phyloP scores from a whole-genome alignment of 331 rosid species.

The Telfairia occidentalis region DNA sequence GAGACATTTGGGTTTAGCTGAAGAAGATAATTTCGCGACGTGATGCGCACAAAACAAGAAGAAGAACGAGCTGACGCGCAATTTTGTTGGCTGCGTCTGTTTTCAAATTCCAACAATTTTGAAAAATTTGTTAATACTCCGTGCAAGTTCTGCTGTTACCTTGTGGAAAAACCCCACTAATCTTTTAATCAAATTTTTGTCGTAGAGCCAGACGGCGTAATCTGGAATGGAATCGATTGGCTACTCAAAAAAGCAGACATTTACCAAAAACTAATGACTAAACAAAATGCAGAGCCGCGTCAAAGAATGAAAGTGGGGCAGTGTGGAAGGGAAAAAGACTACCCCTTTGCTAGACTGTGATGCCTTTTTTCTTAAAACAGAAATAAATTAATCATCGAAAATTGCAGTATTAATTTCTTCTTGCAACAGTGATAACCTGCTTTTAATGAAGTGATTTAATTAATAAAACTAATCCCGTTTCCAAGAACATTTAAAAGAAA shows the following conservation, averaged over 20 bases:
- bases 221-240: not conserved
- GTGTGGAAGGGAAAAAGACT: not conserved
- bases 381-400: not conserved
- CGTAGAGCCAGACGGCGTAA: constrained; percentile 3
- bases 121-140: not conserved
- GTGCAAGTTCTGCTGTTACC: not conserved
- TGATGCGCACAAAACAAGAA: constrained; percentile 5
- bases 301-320: not conserved
- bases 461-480: not conserved
- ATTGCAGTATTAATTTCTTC: not conserved
- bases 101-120: not conserved
- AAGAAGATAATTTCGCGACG: not conserved
- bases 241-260: not conserved
- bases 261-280: not conserved
- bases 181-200: not conserved
- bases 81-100: not conserved
- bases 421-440: not conserved
- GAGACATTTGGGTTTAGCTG: not conserved
- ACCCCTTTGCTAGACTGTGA: not conserved
- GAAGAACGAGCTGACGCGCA: constrained; percentile 3
- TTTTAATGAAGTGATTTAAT: not conserved
- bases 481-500: not conserved
- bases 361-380: not conserved
- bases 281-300: not conserved
- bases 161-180: not conserved